Base-by-base conservation (phyloP, 305 asterid species). In the Rubia occidens region DNA sequence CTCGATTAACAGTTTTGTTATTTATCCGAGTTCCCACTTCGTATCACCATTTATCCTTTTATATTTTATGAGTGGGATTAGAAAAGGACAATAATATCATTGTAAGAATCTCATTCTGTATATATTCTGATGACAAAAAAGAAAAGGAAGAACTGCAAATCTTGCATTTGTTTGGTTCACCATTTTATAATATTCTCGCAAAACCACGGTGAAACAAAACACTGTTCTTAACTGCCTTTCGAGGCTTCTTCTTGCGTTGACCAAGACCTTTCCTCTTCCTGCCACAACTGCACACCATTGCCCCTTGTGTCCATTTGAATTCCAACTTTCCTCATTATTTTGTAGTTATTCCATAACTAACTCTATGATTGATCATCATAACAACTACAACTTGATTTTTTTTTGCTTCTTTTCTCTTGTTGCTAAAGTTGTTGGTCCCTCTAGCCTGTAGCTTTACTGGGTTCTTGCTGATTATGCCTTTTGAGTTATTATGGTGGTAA, bases 231-330 rank as follows among this genome's bases (percentile, higher is more conserved):
- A 72, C 67, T 18, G 71, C 49, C 5, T 32, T 60, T 37, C 68
- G 60, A 67, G 35, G 64, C 35, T 32, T 39, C 42, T 66, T 40
- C 49, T 61, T 18, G 35, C 42, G 79, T 71, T 78, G 82, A 78
- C 82, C 29, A 0, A 7, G 72, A 68, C 79, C 72, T 72, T 60
- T 60, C 74, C 65, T 58, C 75, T 55, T 15, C 47, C 72, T 66
- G 77, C 75, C 66, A 55, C n/a, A n/a, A 42, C 21, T 7, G 49
- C 64, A 67, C 69, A 32, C 35, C 43, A 15, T 47, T 49, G 47
- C 21, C 68, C 66, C 75, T 35, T 54, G 8, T 54, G 61, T 21
- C 32, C 32, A 56, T 76, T 67, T 65, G 69, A 53, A 60, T 72
- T 79, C 72, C 69, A 45, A 42, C 26, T 29, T 11, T 56, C 56